Evolutionary conservation across 305 asterid genomes (phyloP), one percentile per base, ranked within the genome.

Genomic region (Plantago lanceolata): DNA sequence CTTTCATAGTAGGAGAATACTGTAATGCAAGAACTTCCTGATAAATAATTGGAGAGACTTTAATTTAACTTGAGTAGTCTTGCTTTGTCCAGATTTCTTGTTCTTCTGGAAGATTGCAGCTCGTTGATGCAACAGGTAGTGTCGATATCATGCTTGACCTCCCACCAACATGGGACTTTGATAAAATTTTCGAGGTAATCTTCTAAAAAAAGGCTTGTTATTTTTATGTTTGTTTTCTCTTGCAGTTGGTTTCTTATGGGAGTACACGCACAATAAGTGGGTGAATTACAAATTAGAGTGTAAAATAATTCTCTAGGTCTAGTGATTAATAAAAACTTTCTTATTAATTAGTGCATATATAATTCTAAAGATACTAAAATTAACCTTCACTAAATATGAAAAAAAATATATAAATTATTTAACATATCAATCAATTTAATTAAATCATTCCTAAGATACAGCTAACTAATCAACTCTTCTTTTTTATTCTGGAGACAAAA

Each of bases 61-160:
- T 52, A 16, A 29, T 66, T 56, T 74, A 62, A 69, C 62, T 57
- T 55, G 62, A 40, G 67, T 59, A 35, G 58, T 35, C 8, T 50
- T 19, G 13, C 67, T 68, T 68, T 68, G 35, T 83, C 64, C 76
- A 93, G 98, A 65, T 84, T 72, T 87, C 95, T 66, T 63, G 50
- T 50, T 81, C 86, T 53, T 85, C 97, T 70, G 97, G 99, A 82
- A 79, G 85, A 75, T 66, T 89, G 77, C 89, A 87, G 77, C 87
- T 93, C 73, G 85, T 76, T 76, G 99, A 93, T 77, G 88, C 97
- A 58, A 89, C 97, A 57, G 97, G 96, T 21, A 69, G 79, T 61
- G 71, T 93, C 48, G 97, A 93, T 73, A 81, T 85, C 63, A 69
- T 74, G 73, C 77, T 80, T 70, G 80, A 78, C 70, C 76, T 75